Conservation (phyloP, 2,329 filamentous ascomycete genomes). For the Truncatella angustata region DNA sequence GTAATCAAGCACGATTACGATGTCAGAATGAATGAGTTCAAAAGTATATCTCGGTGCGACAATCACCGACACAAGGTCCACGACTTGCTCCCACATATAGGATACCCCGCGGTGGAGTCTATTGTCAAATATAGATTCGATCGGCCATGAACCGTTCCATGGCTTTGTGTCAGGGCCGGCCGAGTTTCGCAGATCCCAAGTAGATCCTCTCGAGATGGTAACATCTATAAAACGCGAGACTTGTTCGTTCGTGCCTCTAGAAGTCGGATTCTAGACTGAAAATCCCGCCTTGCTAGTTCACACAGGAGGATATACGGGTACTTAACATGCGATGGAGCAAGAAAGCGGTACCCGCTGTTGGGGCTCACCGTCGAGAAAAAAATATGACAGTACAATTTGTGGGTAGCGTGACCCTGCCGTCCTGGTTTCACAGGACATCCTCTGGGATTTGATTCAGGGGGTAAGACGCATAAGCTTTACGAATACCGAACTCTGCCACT, state of each 20-base stretch:
- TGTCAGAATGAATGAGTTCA: background rate
- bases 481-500: background rate
- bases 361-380: no score
- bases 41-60: background rate
- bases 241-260: no score
- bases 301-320: no score
- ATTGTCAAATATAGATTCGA: background rate
- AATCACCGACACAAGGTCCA: background rate
- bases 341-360: no score
- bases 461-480: background rate
- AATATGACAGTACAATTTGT: no score
- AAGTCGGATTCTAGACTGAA: background rate
- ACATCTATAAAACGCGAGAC: no score
- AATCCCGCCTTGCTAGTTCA: no score
- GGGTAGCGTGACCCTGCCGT: no score
- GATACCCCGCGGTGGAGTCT: background rate
- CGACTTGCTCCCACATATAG: background rate
- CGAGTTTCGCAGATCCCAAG: constrained; percentile 10
- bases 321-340: no score
- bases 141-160: background rate
- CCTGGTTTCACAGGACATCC: background rate
- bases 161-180: constrained; percentile 10
- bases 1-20: no score
- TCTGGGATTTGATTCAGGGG: background rate
- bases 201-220: background rate